Evolutionary conservation across 257 asterid genomes (phyloP).

Genomic region (Salvia hispanica): DNA sequence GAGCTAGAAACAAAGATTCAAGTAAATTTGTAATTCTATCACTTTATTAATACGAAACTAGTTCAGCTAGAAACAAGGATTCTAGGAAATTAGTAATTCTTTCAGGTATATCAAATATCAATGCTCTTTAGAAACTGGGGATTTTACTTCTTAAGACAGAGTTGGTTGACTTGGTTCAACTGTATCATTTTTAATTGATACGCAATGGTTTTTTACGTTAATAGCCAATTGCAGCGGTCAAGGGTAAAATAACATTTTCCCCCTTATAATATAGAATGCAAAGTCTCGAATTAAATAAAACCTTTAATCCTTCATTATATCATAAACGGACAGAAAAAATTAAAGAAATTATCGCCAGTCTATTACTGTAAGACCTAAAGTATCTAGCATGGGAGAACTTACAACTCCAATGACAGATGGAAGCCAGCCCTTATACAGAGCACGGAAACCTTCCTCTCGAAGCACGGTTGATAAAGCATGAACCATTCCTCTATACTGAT

Average conservation of each 20-base stretch:
- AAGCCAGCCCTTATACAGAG: constrained; percentile 97
- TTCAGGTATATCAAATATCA: not conserved
- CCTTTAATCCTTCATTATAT: too few species aligned
- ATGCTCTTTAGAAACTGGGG: not conserved
- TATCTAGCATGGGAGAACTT: constrained; percentile 47
- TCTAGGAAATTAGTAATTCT: not conserved
- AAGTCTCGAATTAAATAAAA: too few species aligned
- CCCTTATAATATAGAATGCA: too few species aligned
- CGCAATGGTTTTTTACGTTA: not conserved
- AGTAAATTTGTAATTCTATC: not conserved
- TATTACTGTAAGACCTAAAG: too few species aligned
- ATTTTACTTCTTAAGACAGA: constrained; percentile 4
- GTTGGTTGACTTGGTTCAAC: constrained; percentile 17
- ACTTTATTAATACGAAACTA: not conserved
- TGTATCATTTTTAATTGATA: constrained; percentile 10
- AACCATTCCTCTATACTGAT: constrained; percentile 88
- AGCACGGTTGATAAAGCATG: constrained; percentile 96
- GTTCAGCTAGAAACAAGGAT: not conserved
- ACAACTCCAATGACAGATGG: constrained; percentile 99
- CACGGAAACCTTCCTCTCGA: constrained; percentile 97
- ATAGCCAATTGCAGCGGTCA: constrained; percentile 1
- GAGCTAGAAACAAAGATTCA: too few species aligned
- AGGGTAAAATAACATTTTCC: too few species aligned
- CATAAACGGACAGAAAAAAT: too few species aligned
- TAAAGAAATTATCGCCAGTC: too few species aligned